Conservation (phyloP, 2,329 filamentous ascomycete species). For the Drechslerella stenobrocha region DNA sequence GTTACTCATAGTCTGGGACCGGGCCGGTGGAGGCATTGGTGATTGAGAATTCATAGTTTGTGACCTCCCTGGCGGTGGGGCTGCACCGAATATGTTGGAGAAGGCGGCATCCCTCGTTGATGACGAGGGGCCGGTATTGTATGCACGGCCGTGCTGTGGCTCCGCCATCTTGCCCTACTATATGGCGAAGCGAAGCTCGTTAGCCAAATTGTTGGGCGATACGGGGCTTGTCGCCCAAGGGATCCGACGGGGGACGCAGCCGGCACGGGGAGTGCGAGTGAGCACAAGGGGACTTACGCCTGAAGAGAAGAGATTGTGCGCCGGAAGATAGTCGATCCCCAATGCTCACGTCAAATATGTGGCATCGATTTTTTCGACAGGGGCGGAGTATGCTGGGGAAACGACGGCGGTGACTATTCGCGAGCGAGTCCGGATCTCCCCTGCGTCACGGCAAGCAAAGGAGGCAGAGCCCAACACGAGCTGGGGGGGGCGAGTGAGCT, state of each 20-base stretch:
- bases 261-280: not conserved
- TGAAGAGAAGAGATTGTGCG: constrained; percentile 32
- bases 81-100: constrained; percentile 88
- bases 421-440: constrained; percentile 19
- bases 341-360: constrained; percentile 33
- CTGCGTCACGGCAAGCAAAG: constrained; percentile 23
- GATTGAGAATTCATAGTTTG: constrained; percentile 91
- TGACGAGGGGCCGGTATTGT: constrained; percentile 58
- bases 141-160: constrained; percentile 65
- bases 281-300: constrained; percentile 23
- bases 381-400: constrained; percentile 1
- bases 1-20: constrained; percentile 48
- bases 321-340: constrained; percentile 34
- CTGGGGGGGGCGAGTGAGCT: constrained; percentile 7
- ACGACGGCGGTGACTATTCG: constrained; percentile 7
- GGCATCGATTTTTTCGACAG: constrained; percentile 28
- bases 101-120: constrained; percentile 90
- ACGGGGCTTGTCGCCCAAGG: not conserved
- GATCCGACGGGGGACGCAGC: not conserved
- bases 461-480: constrained; percentile 7
- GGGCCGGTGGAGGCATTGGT: constrained; percentile 57
- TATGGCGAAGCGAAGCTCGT: not conserved
- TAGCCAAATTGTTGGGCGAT: not conserved
- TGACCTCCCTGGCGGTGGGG: constrained; percentile 82
- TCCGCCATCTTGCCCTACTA: constrained; percentile 60